Evolutionary conservation across 208 protist genomes (phyloP), one percentile per base, ranked within the genome.

Genomic region (Lotmaria passim): DNA sequence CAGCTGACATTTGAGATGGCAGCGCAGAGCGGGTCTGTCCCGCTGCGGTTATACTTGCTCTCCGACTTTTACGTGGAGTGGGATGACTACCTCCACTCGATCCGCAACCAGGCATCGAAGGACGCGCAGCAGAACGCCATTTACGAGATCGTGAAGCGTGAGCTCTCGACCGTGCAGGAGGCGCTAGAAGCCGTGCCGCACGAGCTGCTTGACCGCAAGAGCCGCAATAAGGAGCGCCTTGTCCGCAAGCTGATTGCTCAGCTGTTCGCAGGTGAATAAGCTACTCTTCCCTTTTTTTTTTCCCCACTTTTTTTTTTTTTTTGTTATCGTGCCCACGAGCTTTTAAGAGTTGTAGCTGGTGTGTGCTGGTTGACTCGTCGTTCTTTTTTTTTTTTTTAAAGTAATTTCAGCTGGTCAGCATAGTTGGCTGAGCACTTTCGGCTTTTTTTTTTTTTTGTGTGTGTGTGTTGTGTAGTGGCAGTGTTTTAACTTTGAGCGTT

Each of bases 61-160:
- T 82, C 93, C 52, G 61, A 78, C 66, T 96, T 96, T 62, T 93
- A 91, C 65, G 79, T 96, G 15, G 87, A 94, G 73, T 95, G 92
- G 89, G 92, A 96, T 51, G 92, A 96, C 65, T 66, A 59, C 59
- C 81, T 96, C 52, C 84, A 82, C 48, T 74, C 69, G 17, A 84
- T 91, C 50, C 93, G 90, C 56, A 39, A 51, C 26, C 83, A 93
- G 47, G 75, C 80, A 24, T 41, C 33, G 34, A 81, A 86, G 51
- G 85, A 79, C 26, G 39, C 30, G 12, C 71, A 81, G 56, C 66
- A 79, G 15, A 75, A 62, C 14, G 55, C 24, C 23, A 48, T 80
- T 12, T 93, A 89, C 66, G 84, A 89, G 15, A 51, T 91, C 17
- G 79, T 86, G 41, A 79, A 79, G 74, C 71, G 82, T 10, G 83